Conservation (phyloP, 2,329 filamentous ascomycete species). For the Claviceps sp. region DNA sequence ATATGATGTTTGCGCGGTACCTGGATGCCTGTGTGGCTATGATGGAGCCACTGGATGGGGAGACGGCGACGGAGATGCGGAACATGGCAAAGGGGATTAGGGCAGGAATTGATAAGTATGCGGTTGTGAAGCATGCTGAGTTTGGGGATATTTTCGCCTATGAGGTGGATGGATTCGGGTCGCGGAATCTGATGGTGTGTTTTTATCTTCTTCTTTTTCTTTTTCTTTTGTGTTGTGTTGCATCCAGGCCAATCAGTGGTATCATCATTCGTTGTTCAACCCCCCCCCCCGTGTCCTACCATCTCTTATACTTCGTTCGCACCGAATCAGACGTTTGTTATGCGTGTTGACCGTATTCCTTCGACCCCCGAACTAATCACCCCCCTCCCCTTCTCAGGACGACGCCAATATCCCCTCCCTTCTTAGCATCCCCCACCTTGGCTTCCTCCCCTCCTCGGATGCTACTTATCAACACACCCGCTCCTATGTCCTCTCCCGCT, state of each 20-base stretch:
- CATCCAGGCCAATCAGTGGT: too few relatives aligned
- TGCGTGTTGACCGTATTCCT: neutral
- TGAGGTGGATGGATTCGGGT: conserved; percentile 58
- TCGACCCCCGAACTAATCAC: neutral
- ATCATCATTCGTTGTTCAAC: too few relatives aligned
- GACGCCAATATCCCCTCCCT: conserved; percentile 51
- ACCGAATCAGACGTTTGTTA: neutral
- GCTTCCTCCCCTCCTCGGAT: conserved; percentile 44
- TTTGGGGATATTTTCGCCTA: conserved; percentile 55
- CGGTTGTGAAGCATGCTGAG: conserved; percentile 46
- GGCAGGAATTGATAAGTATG: conserved; percentile 55
- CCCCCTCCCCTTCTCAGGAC: conserved; percentile 23
- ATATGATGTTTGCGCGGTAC: conserved; percentile 67
- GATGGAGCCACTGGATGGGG: conserved; percentile 30
- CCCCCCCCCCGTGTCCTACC: too few relatives aligned
- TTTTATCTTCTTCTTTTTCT: too few relatives aligned
- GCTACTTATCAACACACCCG: conserved; percentile 59
- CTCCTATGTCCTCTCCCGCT: conserved; percentile 55
- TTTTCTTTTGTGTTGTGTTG: too few relatives aligned
- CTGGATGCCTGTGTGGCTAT: conserved; percentile 36
- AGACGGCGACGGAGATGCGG: conserved; percentile 44
- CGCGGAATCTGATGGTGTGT: conserved; percentile 38
- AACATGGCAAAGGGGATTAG: conserved; percentile 42
- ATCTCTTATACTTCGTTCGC: too few relatives aligned
- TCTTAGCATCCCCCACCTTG: conserved; percentile 46